Evolutionary conservation across 2,329 filamentous ascomycete genomes (phyloP).

Genomic region (Ascochyta rabiei): DNA sequence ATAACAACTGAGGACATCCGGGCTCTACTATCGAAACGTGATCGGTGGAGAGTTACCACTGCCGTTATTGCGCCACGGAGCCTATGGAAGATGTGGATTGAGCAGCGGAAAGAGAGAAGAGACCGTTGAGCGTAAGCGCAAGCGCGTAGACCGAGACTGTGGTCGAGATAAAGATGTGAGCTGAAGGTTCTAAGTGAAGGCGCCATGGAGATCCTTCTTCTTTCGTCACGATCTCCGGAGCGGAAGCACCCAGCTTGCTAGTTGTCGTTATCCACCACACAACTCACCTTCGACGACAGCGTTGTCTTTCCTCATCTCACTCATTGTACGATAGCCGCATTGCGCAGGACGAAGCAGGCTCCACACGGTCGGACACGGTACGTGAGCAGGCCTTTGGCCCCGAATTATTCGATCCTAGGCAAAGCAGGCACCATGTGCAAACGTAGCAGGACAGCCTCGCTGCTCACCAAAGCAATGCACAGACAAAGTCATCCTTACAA

Average conservation of each 20-base stretch:
- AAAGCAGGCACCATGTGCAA: constrained; percentile 10
- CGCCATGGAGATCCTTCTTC: constrained; percentile 11
- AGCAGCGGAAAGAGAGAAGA: no score
- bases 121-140: no score
- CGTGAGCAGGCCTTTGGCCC: not conserved
- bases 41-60: no score
- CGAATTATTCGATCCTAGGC: constrained; percentile 2
- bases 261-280: constrained; percentile 8
- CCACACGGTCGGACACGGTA: constrained; percentile 7
- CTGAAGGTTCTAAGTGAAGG: constrained; percentile 5
- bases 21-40: no score
- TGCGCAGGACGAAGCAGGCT: not conserved
- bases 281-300: constrained; percentile 20
- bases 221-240: constrained; percentile 19
- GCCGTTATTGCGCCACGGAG: no score
- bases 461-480: constrained; percentile 4
- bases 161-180: constrained; percentile 9
- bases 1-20: no score
- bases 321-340: not conserved
- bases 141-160: not conserved
- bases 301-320: not conserved
- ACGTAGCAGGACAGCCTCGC: not conserved
- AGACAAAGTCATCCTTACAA: constrained; percentile 3
- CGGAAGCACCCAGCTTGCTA: constrained; percentile 19
- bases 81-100: no score